Base-by-base conservation (phyloP, 192 early-diverging fungal species). In the Coemansia sp. region DNA sequence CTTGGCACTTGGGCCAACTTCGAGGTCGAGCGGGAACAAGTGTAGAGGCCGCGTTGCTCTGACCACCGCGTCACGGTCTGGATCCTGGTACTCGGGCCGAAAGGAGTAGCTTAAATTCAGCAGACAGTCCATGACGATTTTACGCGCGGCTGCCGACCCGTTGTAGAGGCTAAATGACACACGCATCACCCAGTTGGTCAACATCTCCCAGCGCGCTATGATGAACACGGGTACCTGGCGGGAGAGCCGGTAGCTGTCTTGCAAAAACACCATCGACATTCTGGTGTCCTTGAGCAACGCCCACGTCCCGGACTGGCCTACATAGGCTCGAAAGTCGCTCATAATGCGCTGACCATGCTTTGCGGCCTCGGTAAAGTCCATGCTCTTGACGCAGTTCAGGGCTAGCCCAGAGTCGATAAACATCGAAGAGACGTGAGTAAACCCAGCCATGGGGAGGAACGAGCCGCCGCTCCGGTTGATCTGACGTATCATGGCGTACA, bases 81-180 rank as follows among this genome's bases (percentile, higher is more conserved):
- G 52, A 28, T 73, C 64, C 36, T 60, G 50, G 64, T 74, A 75
- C 13, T 59, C 61, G 14, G 76, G 72, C 12, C 60, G 50, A 66
- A 78, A 83, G 10, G 69, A 60, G 14, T 72, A 43, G 59, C 68
- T 64, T 33, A 75, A 73, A 11, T 62, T 65, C 9, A 69, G 76
- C 63, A 83, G 37, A 33, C 80, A 75, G 69, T 78, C 66, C 41
- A 68, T 64, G 23, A 83, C 69, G n/a, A 77, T 58, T 55, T 71
- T 75, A 25, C 80, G 75, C 39, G 80, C 68, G 14, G 70, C 75
- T 11, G 64, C 26, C 6, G 71, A 72, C n/a, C 75, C 76, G 41
- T 83, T 83, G 52, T 70, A 83, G 26, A 83, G 57, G 23, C 50
- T 63, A n/a, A 83, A 72, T 3, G 75, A 59, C 59, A 83, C 69